phyloP scores from a whole-genome alignment of 164 flowering plant genomes.

The Magnolia changhungtana region DNA sequence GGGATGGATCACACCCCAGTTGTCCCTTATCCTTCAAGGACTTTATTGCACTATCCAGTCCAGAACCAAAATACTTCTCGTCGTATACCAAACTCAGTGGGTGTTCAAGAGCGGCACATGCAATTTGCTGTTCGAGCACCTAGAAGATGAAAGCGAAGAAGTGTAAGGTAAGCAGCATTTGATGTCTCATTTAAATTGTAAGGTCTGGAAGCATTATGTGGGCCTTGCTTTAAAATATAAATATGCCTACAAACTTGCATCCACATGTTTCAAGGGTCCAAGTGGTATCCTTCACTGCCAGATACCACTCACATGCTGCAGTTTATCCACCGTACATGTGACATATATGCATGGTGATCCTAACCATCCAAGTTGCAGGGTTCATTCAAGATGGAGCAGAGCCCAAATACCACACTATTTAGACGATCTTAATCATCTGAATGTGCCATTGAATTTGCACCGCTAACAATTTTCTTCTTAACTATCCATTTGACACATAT shows the following conservation, averaged over 20 bases:
- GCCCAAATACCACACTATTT: too few relatives aligned
- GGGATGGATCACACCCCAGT: conserved; percentile 46
- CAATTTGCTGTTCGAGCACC: conserved; percentile 86
- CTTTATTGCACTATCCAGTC: conserved; percentile 40
- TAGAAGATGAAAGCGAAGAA: conserved; percentile 23
- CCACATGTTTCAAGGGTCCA: neutral
- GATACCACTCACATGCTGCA: too few relatives aligned
- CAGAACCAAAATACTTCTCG: conserved; percentile 77
- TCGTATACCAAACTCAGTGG: conserved; percentile 71
- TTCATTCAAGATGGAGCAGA: too few relatives aligned
- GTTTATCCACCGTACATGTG: too few relatives aligned
- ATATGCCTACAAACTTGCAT: neutral
- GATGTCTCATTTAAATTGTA: too few relatives aligned
- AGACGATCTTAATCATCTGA: too few relatives aligned
- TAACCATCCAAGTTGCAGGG: too few relatives aligned
- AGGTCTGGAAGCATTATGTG: neutral
- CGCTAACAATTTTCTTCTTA: too few relatives aligned
- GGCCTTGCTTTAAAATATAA: neutral
- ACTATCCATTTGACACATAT: too few relatives aligned
- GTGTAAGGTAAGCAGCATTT: neutral
- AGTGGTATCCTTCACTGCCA: neutral
- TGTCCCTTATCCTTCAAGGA: conserved; percentile 53
- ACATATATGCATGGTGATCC: too few relatives aligned
- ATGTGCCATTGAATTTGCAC: too few relatives aligned
- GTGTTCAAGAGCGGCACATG: conserved; percentile 83